A percentile compares a stretch with the other conserved stretches of the same genome.
phyloP scores from a whole-genome alignment of 1,284 basidiomycete genomes.

The Sanghuangporus sanghuang region DNA sequence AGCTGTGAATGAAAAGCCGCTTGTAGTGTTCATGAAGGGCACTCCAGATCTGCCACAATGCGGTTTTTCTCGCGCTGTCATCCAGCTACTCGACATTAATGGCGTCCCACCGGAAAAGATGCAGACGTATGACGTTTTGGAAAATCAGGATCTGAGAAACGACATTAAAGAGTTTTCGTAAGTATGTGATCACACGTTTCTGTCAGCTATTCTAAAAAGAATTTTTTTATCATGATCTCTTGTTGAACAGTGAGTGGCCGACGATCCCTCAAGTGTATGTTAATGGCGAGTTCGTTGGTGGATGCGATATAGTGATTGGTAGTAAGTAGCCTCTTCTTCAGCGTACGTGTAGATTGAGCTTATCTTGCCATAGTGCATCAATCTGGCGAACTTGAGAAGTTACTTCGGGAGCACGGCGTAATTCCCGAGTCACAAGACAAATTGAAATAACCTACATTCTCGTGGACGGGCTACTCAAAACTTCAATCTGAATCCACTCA shows the following conservation, averaged over 20 bases:
- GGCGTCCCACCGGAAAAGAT: conserved; percentile 78
- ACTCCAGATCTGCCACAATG: conserved; percentile 68
- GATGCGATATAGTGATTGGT: conserved; percentile 90
- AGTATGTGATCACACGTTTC: conserved; percentile 30
- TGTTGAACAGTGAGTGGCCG: conserved; percentile 79
- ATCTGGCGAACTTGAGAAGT: conserved; percentile 85
- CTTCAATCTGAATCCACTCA: neutral
- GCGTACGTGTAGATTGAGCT: neutral
- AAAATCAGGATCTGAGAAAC: conserved; percentile 76
- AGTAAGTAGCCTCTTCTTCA: conserved; percentile 56
- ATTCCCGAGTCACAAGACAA: conserved; percentile 36
- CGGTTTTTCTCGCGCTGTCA: conserved; percentile 90
- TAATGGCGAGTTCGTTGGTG: conserved; percentile 93
- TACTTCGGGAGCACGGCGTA: conserved; percentile 72
- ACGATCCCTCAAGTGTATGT: conserved; percentile 96
- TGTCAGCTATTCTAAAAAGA: neutral
- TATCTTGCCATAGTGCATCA: conserved; percentile 74
- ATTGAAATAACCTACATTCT: neutral
- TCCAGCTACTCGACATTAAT: conserved; percentile 88
- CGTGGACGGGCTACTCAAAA: neutral
- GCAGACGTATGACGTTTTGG: conserved; percentile 87
- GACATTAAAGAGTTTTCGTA: conserved; percentile 96
- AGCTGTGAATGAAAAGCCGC: conserved; percentile 45
- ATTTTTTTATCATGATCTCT: neutral
- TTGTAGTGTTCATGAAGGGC: conserved; percentile 70